phyloP scores from a whole-genome alignment of 164 flowering plant species.

The Annona squamosa region DNA sequence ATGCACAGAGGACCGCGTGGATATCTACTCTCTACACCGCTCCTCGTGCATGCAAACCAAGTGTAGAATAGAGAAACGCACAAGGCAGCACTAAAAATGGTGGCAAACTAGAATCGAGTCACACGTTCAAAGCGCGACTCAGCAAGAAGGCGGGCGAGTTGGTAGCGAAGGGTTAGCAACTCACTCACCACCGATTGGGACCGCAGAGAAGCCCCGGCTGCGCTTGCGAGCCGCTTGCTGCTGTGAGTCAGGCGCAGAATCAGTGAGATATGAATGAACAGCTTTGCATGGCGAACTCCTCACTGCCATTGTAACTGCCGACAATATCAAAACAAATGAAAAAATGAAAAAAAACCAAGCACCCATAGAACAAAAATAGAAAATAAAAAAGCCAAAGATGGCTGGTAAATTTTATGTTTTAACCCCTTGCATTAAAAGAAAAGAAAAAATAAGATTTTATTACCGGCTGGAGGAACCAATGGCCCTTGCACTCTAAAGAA shows the following conservation, averaged over 20 bases:
- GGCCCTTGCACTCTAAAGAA: conserved; percentile 50
- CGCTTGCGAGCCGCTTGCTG: conserved; percentile 8
- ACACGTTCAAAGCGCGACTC: no score
- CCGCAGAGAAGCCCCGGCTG: background rate
- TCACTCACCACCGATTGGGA: conserved; percentile 12
- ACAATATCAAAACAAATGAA: background rate
- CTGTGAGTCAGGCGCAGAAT: conserved; percentile 9
- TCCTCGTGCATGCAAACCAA: no score
- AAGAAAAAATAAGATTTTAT: background rate
- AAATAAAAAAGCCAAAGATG: background rate
- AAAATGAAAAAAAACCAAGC: background rate
- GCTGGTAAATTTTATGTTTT: background rate
- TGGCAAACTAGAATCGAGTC: no score
- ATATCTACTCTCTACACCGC: no score
- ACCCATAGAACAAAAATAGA: background rate
- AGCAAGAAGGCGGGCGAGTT: background rate
- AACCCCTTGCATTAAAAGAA: no score
- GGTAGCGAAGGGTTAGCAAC: no score
- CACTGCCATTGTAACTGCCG: conserved; percentile 13
- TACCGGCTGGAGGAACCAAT: conserved; percentile 29
- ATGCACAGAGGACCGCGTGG: no score
- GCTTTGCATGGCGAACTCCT: conserved; percentile 15
- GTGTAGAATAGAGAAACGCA: no score
- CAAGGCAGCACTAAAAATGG: no score
- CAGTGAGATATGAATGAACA: background rate